A percentile compares a stretch with the other conserved stretches of the same genome.
Evolutionary conservation across 306 rosid genomes (phyloP).

Genomic region (Quercus engelmannii): DNA sequence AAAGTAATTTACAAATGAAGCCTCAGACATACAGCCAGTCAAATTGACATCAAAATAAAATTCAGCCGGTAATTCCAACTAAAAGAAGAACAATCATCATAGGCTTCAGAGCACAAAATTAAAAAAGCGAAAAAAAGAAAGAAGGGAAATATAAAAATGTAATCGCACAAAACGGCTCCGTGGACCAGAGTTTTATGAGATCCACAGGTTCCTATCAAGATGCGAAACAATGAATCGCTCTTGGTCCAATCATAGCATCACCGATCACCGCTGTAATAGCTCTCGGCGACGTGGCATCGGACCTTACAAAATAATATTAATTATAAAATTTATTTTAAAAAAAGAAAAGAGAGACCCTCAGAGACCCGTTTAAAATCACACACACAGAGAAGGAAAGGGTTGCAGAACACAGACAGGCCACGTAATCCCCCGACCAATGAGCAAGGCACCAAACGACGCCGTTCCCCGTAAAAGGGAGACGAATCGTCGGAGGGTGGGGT

Average conservation of each 20-base stretch:
- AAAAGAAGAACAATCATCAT: conserved; percentile 39
- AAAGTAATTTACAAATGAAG: conserved; percentile 14
- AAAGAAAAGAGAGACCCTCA: conserved; percentile 36
- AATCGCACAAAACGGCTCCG: conserved; percentile 86
- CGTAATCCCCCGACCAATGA: conserved; percentile 27
- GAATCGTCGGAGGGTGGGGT: not conserved
- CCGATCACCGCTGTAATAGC: conserved; percentile 49
- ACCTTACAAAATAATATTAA: conserved; percentile 13
- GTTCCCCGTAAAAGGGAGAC: conserved; percentile 6
- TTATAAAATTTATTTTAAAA: rapidly evolving
- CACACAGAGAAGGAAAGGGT: conserved; percentile 37
- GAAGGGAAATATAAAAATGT: conserved; percentile 11
- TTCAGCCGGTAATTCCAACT: conserved; percentile 87
- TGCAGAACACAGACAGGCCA: not conserved
- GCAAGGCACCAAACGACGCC: not conserved
- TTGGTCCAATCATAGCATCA: conserved; percentile 84
- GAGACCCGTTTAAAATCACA: conserved; percentile 83
- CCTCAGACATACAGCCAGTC: conserved; percentile 61
- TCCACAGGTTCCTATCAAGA: conserved; percentile 76
- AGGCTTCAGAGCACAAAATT: conserved; percentile 26
- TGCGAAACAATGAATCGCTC: conserved; percentile 44
- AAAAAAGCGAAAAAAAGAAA: too few relatives aligned
- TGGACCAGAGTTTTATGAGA: conserved; percentile 22
- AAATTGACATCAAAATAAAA: conserved; percentile 41
- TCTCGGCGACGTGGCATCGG: conserved; percentile 73